Evolutionary conservation across 345 rosid species (phyloP).

Genomic region (Draba incana): DNA sequence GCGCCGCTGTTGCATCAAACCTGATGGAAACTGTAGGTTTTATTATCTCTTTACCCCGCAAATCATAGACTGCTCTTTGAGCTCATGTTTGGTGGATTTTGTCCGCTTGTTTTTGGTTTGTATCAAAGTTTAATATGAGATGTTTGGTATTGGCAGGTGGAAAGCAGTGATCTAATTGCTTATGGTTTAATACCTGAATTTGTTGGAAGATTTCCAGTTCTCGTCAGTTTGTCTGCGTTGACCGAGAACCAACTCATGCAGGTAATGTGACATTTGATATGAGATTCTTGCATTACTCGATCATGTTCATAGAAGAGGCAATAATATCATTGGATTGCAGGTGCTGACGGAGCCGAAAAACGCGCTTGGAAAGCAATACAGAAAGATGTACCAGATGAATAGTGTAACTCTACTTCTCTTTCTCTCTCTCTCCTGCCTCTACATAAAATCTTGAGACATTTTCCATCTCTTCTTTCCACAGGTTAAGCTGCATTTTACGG

Average conservation of each 20-base stretch:
- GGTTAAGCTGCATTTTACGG: slow-evolving; percentile 90
- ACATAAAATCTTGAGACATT: slow-evolving; percentile 21
- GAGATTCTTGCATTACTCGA: slow-evolving; percentile 2
- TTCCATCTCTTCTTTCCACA: slow-evolving; percentile 37
- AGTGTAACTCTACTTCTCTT: slow-evolving; percentile 57
- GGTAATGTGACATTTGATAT: slow-evolving; percentile 47
- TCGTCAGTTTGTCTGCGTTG: slow-evolving; percentile 92
- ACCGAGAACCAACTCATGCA: slow-evolving; percentile 95
- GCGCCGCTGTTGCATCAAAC: slow-evolving; percentile 76
- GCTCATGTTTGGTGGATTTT: slow-evolving; percentile 9
- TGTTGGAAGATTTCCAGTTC: slow-evolving; percentile 97
- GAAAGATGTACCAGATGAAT: slow-evolving; percentile 90
- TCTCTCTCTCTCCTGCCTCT: background rate
- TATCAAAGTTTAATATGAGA: slow-evolving; percentile 18
- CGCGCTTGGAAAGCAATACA: slow-evolving; percentile 96
- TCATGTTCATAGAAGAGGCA: background rate
- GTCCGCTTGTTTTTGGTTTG: slow-evolving; percentile 16
- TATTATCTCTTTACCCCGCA: slow-evolving; percentile 3
- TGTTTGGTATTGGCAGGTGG: slow-evolving; percentile 64
- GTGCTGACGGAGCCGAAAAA: slow-evolving; percentile 94
- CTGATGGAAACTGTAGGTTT: slow-evolving; percentile 86
- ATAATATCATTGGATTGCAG: slow-evolving; percentile 45
- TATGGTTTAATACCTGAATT: slow-evolving; percentile 99
- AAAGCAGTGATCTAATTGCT: slow-evolving; percentile 91
- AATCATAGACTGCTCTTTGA: background rate